Conservation (phyloP, 306 rosid species). For the Macrotyloma uniflorum region DNA sequence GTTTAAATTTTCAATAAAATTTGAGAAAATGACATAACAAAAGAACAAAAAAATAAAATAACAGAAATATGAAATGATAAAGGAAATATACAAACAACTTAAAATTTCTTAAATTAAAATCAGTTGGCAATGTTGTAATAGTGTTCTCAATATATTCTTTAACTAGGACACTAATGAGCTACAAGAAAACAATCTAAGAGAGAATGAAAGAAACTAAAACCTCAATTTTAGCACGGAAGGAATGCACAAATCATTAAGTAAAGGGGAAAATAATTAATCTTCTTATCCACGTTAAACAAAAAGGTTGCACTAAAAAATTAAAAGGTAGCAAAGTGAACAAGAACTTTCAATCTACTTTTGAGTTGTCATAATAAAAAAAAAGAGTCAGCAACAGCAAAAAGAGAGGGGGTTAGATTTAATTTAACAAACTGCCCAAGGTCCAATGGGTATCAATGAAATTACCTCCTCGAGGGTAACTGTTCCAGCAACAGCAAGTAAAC, state of each 20-base stretch:
- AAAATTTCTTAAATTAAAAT: conserved; percentile 7
- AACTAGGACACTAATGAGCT: background rate
- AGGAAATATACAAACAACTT: conserved; percentile 9
- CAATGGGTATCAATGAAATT: conserved; percentile 31
- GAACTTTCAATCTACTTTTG: conserved; percentile 1
- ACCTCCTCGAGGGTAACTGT: conserved; percentile 97
- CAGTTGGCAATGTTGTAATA: background rate
- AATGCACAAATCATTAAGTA: conserved; percentile 24
- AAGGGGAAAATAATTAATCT: background rate
- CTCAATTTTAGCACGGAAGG: conserved; percentile 16
- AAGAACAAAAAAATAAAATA: background rate
- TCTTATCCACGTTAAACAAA: conserved; percentile 28
- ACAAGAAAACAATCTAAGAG: conserved; percentile 20
- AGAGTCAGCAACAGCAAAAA: conserved; percentile 18
- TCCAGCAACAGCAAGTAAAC: conserved; percentile 91
- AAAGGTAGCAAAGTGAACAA: conserved; percentile 1
- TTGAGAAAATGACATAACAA: background rate
- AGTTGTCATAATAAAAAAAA: background rate
- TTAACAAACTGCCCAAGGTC: conserved; percentile 9
- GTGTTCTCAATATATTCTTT: conserved; percentile 12
- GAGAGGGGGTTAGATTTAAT: background rate
- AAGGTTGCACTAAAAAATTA: conserved; percentile 13
- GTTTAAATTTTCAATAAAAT: conserved; percentile 1
- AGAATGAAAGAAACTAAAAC: conserved; percentile 4
- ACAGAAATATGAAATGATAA: background rate